These are phyloP conservation scores for Ogataea dorogensis DNA, from an alignment of 805 yeast genomes.

Conservation along the genomic window DNA sequence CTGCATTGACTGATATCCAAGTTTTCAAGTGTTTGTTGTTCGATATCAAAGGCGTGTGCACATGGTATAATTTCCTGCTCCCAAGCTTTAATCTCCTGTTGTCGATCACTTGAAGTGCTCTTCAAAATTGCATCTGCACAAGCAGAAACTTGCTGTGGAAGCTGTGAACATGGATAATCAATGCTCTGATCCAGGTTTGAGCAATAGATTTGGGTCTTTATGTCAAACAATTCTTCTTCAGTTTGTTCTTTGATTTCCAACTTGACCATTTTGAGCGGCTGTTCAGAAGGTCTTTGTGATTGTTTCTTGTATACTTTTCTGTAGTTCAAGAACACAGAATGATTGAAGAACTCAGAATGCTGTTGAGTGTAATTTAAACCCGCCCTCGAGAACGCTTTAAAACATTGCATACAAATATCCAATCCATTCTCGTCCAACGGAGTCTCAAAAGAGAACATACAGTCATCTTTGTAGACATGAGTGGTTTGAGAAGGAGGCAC, in stretches of 20 bases:
- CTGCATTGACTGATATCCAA: conserved; percentile 46
- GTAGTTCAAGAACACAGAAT: conserved; percentile 59
- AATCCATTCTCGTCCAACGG: conserved; percentile 56
- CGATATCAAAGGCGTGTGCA: conserved; percentile 62
- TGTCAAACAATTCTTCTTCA: conserved; percentile 63
- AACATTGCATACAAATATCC: conserved; percentile 74
- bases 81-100: conserved; percentile 85
- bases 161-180: conserved; percentile 30
- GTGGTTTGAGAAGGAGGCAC: conserved; percentile 31
- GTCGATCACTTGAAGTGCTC: conserved; percentile 57
- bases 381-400: conserved; percentile 61
- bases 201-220: conserved; percentile 41
- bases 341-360: conserved; percentile 54
- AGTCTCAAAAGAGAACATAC: conserved; percentile 81
- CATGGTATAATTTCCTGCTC: conserved; percentile 83
- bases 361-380: conserved; percentile 49
- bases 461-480: conserved; percentile 79
- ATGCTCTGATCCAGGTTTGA: conserved; percentile 29
- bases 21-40: conserved; percentile 34
- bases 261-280: conserved; percentile 52
- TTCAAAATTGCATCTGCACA: conserved; percentile 45
- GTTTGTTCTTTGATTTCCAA: conserved; percentile 62
- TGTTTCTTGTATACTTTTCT: conserved; percentile 48
- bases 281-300: conserved; percentile 30
- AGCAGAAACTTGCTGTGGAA: conserved; percentile 31